Evolutionary conservation across 805 yeast genomes (phyloP), one percentile per base, ranked within the genome.

Genomic region (Yueomyces sinensis): DNA sequence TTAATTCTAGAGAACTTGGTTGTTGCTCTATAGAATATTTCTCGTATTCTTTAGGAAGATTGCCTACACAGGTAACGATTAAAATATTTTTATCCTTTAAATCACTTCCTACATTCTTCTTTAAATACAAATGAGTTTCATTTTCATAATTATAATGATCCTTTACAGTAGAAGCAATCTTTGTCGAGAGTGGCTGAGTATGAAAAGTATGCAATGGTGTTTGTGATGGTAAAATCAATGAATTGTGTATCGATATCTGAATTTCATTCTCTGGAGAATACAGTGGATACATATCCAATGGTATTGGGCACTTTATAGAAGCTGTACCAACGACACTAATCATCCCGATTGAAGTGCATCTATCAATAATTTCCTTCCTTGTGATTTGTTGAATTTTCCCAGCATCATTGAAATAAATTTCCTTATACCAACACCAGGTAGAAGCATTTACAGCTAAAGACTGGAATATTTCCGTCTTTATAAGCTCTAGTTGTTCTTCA

Each of bases 111-210:
- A 53, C 39, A n/a, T 37, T 39, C 11, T 46, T 44, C 34, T 55
- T 59, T 19, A 62, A 25, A 36, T 63, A 63, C 0, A 62, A 33
- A 43, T 63, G 69, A 13, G 41, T 45, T 29, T 59, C 65, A 19
- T 50, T 45, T 4, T 55, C 55, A 30, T 41, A 61, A 37, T 59
- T 58, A 37, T 63, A 63, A 38, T 63, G 58, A 13, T 59, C 40
- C 39, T 54, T 58, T 16, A 59, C 41, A 1, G 61, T 56, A 13
- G 54, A 45, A 4, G 61, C 54, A 5, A 60, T 40, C 32, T 56
- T 58, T 3, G 65, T 63, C 37, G 42, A 43, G 7, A 45, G 27
- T 1, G 66, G 56, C 23, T 55, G 49, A 11, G 42, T 39, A 40
- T 64, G 62, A 24, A 45, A 52, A 13, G 42, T 42, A 18, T 47